phyloP scores from a whole-genome alignment of 768 basidiomycete genomes.

The Hortiboletus flavorubellus region DNA sequence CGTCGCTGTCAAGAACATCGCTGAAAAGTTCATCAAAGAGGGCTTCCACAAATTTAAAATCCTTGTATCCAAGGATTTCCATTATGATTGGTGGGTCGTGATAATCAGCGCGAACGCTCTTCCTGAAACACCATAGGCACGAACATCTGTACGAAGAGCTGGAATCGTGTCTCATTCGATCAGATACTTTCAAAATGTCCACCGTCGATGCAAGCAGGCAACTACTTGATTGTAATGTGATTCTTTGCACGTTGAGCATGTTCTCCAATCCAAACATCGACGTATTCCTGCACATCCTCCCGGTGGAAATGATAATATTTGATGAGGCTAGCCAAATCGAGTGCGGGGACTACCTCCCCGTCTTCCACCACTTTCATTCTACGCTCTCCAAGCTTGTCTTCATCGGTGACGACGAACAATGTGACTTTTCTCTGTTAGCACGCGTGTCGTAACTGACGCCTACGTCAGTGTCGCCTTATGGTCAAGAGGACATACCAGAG shows the following conservation, averaged over 20 bases:
- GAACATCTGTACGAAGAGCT: constrained; percentile 45
- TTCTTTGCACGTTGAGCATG: constrained; percentile 50
- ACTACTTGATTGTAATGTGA: constrained; percentile 32
- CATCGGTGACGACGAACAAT: constrained; percentile 39
- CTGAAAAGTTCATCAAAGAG: too few species aligned
- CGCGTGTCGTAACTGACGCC: background rate
- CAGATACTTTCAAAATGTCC: constrained; percentile 28
- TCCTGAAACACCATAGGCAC: constrained; percentile 36
- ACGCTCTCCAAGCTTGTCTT: constrained; percentile 37
- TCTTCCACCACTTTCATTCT: constrained; percentile 26
- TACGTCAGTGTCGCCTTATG: constrained; percentile 68
- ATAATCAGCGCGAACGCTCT: background rate
- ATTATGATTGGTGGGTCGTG: constrained; percentile 40
- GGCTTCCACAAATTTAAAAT: too few species aligned
- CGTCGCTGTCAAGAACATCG: too few species aligned
- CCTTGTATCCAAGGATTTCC: constrained; percentile 46
- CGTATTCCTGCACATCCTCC: constrained; percentile 26
- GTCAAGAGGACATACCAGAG: constrained; percentile 62
- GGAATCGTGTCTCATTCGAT: constrained; percentile 34
- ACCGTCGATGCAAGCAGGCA: constrained; percentile 15
- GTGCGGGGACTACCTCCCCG: constrained; percentile 37
- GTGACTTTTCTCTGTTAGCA: constrained; percentile 17
- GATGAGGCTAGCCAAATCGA: constrained; percentile 51
- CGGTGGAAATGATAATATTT: constrained; percentile 38
- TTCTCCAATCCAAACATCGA: constrained; percentile 29